Evolutionary conservation across 108 stramenopile genomes (phyloP).

Genomic region (Schizochytrium sp.): DNA sequence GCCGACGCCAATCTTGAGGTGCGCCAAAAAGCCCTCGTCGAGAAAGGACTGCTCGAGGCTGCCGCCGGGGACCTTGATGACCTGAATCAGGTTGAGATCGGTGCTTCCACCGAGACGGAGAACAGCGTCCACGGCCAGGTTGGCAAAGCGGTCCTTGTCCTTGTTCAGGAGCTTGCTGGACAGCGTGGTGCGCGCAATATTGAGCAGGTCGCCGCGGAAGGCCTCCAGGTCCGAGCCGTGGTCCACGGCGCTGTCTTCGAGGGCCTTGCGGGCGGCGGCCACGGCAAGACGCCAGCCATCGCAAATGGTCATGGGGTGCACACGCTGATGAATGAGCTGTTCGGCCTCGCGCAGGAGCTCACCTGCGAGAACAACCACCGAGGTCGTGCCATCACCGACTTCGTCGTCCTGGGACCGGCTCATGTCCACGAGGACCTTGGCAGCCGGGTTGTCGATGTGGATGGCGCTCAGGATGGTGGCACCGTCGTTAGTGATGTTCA

Average conservation of each 20-base stretch:
- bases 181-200: conserved; percentile 93
- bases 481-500: conserved; percentile 39
- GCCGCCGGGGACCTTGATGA: conserved; percentile 92
- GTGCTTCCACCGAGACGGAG: conserved; percentile 78
- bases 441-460: conserved; percentile 93
- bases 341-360: conserved; percentile 95
- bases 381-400: conserved; percentile 94
- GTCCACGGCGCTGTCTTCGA: conserved; percentile 57
- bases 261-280: conserved; percentile 66
- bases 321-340: conserved; percentile 75
- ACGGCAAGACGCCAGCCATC: conserved; percentile 90
- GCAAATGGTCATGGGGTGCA: conserved; percentile 97
- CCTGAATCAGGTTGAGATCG: conserved; percentile 92
- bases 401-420: conserved; percentile 88
- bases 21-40: conserved; percentile 92
- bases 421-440: conserved; percentile 97
- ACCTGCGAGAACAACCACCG: conserved; percentile 72
- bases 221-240: conserved; percentile 47
- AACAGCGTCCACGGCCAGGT: conserved; percentile 90
- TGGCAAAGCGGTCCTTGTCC: conserved; percentile 94
- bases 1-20: conserved; percentile 91
- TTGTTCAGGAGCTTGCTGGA: conserved; percentile 85
- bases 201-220: conserved; percentile 76
- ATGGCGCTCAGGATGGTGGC: conserved; percentile 86
- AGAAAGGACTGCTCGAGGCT: conserved; percentile 84